Conservation (phyloP, 73 alveolate genomes). For the Paramecium pentaurelia region DNA sequence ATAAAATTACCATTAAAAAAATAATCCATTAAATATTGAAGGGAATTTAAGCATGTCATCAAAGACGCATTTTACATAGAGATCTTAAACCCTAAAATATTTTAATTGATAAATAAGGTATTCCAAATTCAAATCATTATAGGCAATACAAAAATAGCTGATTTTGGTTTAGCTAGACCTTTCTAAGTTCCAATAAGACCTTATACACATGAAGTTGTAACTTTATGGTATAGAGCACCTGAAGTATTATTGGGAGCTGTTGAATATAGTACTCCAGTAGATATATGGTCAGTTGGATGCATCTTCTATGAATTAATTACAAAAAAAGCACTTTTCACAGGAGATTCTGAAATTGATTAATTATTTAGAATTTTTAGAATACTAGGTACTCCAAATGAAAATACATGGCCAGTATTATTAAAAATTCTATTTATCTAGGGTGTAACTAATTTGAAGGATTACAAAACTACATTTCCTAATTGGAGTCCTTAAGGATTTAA, state of each 20-base stretch:
- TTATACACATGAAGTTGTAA: constrained; percentile 84
- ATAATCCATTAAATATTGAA: constrained; percentile 74
- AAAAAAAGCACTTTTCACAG: constrained; percentile 79
- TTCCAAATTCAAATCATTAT: neutral
- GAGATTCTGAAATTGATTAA: constrained; percentile 86
- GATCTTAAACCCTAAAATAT: constrained; percentile 79
- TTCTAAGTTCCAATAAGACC: constrained; percentile 67
- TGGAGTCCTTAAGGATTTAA: constrained; percentile 61
- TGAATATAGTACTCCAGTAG: constrained; percentile 77
- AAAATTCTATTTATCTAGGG: constrained; percentile 68
- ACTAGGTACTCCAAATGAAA: constrained; percentile 93
- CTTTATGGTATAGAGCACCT: constrained; percentile 89
- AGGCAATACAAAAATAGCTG: constrained; percentile 74
- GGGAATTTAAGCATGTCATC: constrained; percentile 75
- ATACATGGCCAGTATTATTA: constrained; percentile 73
- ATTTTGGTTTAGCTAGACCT: constrained; percentile 85
- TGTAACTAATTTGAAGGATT: constrained; percentile 73
- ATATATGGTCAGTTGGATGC: constrained; percentile 93
- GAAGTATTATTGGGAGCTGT: constrained; percentile 79
- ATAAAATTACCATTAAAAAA: neutral
- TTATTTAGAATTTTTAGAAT: constrained; percentile 78
- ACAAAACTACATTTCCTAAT: constrained; percentile 73
- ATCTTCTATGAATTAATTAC: constrained; percentile 87
- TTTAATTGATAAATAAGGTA: constrained; percentile 61
- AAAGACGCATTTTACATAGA: constrained; percentile 71